These are phyloP conservation scores for Selenicereus undatus DNA, from an alignment of 148 eudicot species.

Conservation along the genomic window DNA sequence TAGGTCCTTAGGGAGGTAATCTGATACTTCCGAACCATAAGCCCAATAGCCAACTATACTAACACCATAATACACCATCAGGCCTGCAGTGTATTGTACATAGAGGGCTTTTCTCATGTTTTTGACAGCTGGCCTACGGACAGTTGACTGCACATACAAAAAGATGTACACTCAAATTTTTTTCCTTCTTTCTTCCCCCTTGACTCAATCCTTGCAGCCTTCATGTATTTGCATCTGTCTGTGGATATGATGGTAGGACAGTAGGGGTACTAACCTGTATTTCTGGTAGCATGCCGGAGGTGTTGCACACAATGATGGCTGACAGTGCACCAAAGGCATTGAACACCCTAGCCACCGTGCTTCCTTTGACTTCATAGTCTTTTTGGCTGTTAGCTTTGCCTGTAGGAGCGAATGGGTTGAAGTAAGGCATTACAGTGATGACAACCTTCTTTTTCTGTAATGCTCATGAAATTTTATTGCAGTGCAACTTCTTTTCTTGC, in stretches of 20 bases:
- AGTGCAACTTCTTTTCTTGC: no score
- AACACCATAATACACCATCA: conserved; percentile 49
- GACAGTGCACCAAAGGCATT: conserved; percentile 52
- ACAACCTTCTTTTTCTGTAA: background rate
- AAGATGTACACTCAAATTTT: background rate
- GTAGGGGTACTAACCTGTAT: conserved; percentile 41
- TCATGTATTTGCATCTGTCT: background rate
- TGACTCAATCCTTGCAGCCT: background rate
- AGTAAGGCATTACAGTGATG: background rate
- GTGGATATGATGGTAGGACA: background rate
- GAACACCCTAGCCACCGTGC: conserved; percentile 36
- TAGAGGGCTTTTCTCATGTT: conserved; percentile 58
- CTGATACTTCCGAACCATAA: conserved; percentile 53
- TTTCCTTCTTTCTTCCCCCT: no score
- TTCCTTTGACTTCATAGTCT: conserved; percentile 47
- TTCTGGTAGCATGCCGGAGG: conserved; percentile 54
- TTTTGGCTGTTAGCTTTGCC: conserved; percentile 38
- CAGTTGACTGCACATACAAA: conserved; percentile 47
- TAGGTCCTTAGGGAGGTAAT: conserved; percentile 46
- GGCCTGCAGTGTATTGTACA: conserved; percentile 46
- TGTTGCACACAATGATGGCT: conserved; percentile 57
- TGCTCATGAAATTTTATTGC: background rate
- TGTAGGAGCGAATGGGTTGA: conserved; percentile 17
- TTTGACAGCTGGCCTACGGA: conserved; percentile 43
- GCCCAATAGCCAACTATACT: conserved; percentile 60